Conservation (phyloP, 805 yeast genomes). For the Pichia nanzhaoensis region DNA sequence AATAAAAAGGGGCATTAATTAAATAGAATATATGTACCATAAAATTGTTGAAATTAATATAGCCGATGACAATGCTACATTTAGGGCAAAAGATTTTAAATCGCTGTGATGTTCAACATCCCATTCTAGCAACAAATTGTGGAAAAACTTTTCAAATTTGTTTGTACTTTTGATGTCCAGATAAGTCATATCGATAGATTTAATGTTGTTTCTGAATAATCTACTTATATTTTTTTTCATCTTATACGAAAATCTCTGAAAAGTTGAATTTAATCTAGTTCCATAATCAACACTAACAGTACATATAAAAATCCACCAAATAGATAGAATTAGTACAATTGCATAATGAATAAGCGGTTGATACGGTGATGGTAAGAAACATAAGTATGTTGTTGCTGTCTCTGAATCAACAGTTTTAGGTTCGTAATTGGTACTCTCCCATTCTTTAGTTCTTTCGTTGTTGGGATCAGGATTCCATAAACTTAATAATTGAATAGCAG, state of each 20-base stretch:
- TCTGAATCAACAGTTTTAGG: conserved; percentile 21
- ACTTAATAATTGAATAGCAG: conserved; percentile 82
- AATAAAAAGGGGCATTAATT: no score
- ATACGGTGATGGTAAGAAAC: conserved; percentile 27
- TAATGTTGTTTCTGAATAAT: conserved; percentile 1
- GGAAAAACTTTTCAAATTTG: neutral
- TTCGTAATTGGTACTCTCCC: conserved; percentile 12
- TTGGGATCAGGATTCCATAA: conserved; percentile 36
- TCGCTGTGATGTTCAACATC: conserved; percentile 12
- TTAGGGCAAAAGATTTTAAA: conserved; percentile 13
- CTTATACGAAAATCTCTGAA: neutral
- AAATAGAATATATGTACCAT: conserved; percentile 19
- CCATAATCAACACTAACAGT: conserved; percentile 13
- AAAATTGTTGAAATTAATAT: conserved; percentile 11
- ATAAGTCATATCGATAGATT: conserved; percentile 5
- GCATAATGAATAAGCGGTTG: conserved; percentile 20
- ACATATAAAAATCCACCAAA: conserved; percentile 19
- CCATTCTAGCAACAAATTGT: conserved; percentile 20
- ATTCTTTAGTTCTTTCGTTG: neutral
- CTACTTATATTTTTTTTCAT: neutral
- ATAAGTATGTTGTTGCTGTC: conserved; percentile 24
- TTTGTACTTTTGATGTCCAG: conserved; percentile 9
- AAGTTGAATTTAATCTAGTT: conserved; percentile 1
- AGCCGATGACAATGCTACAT: conserved; percentile 6
- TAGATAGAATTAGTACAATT: conserved; percentile 9